Base-by-base conservation (phyloP, 345 rosid species). In the Murraya paniculata region DNA sequence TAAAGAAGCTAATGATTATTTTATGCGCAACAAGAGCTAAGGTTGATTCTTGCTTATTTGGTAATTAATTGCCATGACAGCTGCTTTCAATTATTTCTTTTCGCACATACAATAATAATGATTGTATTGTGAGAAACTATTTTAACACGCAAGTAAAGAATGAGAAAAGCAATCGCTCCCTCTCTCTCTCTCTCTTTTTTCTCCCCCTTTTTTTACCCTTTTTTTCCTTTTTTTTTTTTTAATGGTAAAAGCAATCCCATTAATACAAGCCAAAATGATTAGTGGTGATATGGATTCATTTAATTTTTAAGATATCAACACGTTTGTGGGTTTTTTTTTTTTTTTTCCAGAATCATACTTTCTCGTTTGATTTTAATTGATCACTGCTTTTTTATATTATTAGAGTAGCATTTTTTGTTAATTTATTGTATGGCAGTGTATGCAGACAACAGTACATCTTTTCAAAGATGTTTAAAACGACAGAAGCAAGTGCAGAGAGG, bases 11-110 rank as follows among this genome's bases (percentile, higher is more conserved):
- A 71, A 64, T 33, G 22, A 64, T 30, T 74, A 72, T 70, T 73
- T 38, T 36, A 45, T 60, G 28, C 62, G 62, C 48, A 27, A 53
- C n/a, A 21, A 64, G 36, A 41, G 67, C 35, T 36, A 74, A 27
- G 55, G 39, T 72, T 27, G 53, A 33, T 7, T 55, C 21, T 24
- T 35, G 62, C 62, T 68, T 53, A 75, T 38, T 74, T 28, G 73
- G 71, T 67, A 58, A 81, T 75, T 62, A 62, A 79, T 75, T 41
- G 64, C 33, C 66, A 76, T 75, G 73, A 82, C 57, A 77, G 69
- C 78, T 73, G 79, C 57, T 33, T 7, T 68, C 50, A 72, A 56
- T 77, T 38, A 48, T 39, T 71, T 33, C 36, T 75, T 60, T 45
- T 9, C 41, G 21, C 5, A 8, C 65, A 58, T 9, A 38, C 10